Evolutionary conservation across 2,329 filamentous ascomycete species (phyloP).

Genomic region (Colletotrichum sp.): DNA sequence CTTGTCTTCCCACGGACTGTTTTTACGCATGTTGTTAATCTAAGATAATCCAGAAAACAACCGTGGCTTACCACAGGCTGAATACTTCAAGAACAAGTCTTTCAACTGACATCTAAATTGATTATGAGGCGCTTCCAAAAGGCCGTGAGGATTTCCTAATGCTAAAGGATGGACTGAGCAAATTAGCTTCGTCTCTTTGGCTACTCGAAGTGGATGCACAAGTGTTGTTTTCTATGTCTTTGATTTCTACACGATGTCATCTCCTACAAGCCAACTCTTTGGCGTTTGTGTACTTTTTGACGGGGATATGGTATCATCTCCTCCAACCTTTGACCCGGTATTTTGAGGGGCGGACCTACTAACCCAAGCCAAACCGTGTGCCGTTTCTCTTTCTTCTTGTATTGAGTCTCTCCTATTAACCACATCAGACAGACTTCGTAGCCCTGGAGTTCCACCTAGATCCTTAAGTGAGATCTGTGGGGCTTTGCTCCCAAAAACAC

Average conservation of each 20-base stretch:
- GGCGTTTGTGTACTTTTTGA: neutral
- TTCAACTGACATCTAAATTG: neutral
- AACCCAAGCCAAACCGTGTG: neutral
- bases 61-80: neutral
- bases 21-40: neutral
- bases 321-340: neutral
- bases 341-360: neutral
- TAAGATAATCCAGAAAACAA: neutral
- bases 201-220: neutral
- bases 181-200: neutral
- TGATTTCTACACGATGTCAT: neutral
- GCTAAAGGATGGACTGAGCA: neutral
- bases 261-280: neutral
- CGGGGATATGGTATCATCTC: neutral
- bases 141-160: neutral
- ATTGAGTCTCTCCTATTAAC: neutral
- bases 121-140: neutral
- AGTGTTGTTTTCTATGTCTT: neutral
- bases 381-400: neutral
- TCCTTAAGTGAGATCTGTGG: neutral
- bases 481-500: neutral
- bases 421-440: neutral
- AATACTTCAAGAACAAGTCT: neutral
- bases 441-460: neutral
- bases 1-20: neutral